These are phyloP conservation scores for Globisporangium barbulae DNA, from an alignment of 352 stramenopile species.

Conservation along the genomic window DNA sequence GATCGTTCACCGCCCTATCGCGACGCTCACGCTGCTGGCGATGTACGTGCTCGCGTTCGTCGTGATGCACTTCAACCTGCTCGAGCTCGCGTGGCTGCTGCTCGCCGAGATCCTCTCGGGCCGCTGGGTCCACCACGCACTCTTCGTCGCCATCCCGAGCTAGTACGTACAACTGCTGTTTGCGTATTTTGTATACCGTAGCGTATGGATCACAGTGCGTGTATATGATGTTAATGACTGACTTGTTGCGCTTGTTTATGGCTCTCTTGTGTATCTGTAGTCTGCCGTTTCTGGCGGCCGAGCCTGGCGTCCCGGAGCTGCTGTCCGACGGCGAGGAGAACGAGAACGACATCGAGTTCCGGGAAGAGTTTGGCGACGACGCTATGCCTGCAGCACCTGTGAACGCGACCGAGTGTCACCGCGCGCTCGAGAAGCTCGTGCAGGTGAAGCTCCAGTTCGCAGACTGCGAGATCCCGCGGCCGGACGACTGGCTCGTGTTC, in stretches of 20 bases:
- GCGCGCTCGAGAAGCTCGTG: conserved; percentile 52
- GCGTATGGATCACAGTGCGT: neutral
- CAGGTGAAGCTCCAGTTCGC: conserved; percentile 59
- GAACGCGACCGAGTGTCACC: conserved; percentile 34
- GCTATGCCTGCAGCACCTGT: conserved; percentile 17
- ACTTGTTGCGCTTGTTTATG: neutral
- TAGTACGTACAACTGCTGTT: conserved; percentile 36
- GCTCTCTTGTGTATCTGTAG: conserved; percentile 19
- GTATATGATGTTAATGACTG: conserved; percentile 2
- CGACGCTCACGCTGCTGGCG: conserved; percentile 42
- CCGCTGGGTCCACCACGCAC: conserved; percentile 52
- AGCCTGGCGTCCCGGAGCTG: conserved; percentile 58
- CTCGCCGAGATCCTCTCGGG: conserved; percentile 47
- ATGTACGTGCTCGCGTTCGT: conserved; percentile 30
- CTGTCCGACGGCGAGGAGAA: conserved; percentile 45
- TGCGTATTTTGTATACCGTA: neutral
- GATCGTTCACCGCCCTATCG: conserved; percentile 31
- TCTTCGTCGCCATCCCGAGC: conserved; percentile 42
- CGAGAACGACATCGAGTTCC: conserved; percentile 13
- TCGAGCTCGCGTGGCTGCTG: conserved; percentile 46
- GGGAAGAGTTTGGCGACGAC: conserved; percentile 21
- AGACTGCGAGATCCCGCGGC: conserved; percentile 45
- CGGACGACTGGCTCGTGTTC: conserved; percentile 76
- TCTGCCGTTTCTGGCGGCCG: conserved; percentile 48
- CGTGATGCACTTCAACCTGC: conserved; percentile 29